A percentile compares a stretch with the other conserved stretches of the same genome.
phyloP scores from a whole-genome alignment of 1,284 basidiomycete genomes.

The Neonothopanus nambi region DNA sequence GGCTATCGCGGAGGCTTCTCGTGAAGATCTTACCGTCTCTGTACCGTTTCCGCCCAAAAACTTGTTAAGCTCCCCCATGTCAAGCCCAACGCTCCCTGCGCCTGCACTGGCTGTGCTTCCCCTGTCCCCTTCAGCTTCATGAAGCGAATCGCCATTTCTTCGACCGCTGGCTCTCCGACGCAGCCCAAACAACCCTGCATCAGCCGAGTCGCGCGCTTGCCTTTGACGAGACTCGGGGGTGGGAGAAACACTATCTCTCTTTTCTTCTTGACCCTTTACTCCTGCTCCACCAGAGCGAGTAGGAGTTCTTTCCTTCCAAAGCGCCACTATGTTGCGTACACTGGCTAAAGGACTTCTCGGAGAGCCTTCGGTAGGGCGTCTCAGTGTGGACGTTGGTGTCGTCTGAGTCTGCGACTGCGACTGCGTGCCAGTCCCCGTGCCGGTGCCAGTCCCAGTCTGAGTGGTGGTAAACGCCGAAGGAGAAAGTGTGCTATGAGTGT shows the following conservation, averaged over 20 bases:
- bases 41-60: constrained; percentile 15
- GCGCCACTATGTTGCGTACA: constrained; percentile 76
- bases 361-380: constrained; percentile 54
- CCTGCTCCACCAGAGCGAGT: constrained; percentile 24
- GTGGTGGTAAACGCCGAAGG: constrained; percentile 15
- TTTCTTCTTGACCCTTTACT: constrained; percentile 33
- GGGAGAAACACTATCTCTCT: constrained; percentile 35
- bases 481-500: constrained; percentile 8
- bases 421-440: constrained; percentile 31
- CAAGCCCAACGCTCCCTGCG: constrained; percentile 36
- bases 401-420: constrained; percentile 28
- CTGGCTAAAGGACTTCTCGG: constrained; percentile 69
- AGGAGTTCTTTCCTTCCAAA: constrained; percentile 74
- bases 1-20: constrained; percentile 1
- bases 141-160: constrained; percentile 25
- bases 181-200: constrained; percentile 63
- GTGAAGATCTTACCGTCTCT: constrained; percentile 38
- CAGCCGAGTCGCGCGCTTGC: constrained; percentile 21
- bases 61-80: constrained; percentile 41
- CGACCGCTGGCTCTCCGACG: constrained; percentile 56
- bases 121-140: constrained; percentile 21
- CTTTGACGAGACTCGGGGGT: constrained; percentile 25
- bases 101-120: constrained; percentile 27
- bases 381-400: constrained; percentile 38
- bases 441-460: constrained; percentile 34